Percentiles rank a stretch among this genome's conserved stretches.
Evolutionary conservation across 495 filamentous ascomycete species (phyloP).

Genomic region (Penicillium simplicissimum): DNA sequence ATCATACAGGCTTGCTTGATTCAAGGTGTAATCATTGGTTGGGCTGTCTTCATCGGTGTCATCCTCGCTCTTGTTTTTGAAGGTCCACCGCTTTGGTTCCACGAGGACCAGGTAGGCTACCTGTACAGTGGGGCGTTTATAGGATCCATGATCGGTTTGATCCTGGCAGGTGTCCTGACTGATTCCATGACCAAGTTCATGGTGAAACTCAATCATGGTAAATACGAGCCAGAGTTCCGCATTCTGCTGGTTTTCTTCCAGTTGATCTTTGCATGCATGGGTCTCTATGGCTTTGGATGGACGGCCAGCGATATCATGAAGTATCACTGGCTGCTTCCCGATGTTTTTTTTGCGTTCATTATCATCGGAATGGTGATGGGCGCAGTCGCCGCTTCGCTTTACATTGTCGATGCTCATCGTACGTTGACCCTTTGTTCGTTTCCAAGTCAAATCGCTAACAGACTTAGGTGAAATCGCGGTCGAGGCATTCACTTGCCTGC

Average conservation of each 20-base stretch:
- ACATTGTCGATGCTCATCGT: slow-evolving; percentile 94
- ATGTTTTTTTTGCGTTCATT: slow-evolving; percentile 74
- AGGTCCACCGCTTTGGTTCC: slow-evolving; percentile 75
- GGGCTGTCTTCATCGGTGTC: slow-evolving; percentile 93
- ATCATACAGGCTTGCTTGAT: slow-evolving; percentile 70
- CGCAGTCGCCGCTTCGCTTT: slow-evolving; percentile 81
- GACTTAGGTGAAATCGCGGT: slow-evolving; percentile 72
- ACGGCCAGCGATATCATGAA: slow-evolving; percentile 56
- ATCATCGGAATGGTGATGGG: slow-evolving; percentile 90
- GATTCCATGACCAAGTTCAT: slow-evolving; percentile 71
- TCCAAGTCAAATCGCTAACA: slow-evolving; percentile 10
- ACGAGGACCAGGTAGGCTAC: slow-evolving; percentile 81
- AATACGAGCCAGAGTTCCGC: slow-evolving; percentile 91
- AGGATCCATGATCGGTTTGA: slow-evolving; percentile 76
- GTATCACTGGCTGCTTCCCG: slow-evolving; percentile 71
- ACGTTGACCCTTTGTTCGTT: slow-evolving; percentile 29
- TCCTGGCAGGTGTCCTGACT: slow-evolving; percentile 68
- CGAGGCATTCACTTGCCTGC: slow-evolving; percentile 85
- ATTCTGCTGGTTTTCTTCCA: slow-evolving; percentile 80
- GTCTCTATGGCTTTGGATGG: slow-evolving; percentile 81
- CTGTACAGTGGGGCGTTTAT: slow-evolving; percentile 86
- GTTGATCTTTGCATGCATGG: slow-evolving; percentile 72
- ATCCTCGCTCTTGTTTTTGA: slow-evolving; percentile 82
- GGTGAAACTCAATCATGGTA: slow-evolving; percentile 72
- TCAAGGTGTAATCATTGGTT: slow-evolving; percentile 88